These are phyloP conservation scores for Reutealis trisperma DNA, from an alignment of 345 rosid species.

Conservation along the genomic window DNA sequence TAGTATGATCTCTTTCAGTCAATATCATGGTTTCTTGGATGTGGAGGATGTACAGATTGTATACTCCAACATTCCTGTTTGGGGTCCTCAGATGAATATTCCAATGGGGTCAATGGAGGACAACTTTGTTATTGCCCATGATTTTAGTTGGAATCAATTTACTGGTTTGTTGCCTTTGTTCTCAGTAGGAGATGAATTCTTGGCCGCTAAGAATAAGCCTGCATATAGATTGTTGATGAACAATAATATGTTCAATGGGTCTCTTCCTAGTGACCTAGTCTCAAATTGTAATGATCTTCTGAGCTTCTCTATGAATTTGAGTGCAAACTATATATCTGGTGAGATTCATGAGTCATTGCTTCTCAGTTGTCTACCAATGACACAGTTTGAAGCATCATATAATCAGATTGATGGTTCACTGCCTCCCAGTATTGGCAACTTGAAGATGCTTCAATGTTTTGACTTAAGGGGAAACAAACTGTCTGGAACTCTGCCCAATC, in stretches of 20 bases:
- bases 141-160: conserved; percentile 61
- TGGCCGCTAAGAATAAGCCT: conserved; percentile 24
- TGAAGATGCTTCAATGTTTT: conserved; percentile 46
- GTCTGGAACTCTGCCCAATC: conserved; percentile 52
- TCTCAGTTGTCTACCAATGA: conserved; percentile 36
- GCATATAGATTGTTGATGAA: conserved; percentile 52
- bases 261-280: conserved; percentile 38
- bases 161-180: conserved; percentile 50
- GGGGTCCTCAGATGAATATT: conserved; percentile 35
- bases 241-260: conserved; percentile 48
- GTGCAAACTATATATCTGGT: conserved; percentile 45
- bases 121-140: conserved; percentile 40
- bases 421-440: conserved; percentile 48
- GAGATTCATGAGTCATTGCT: conserved; percentile 27
- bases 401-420: conserved; percentile 55
- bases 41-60: conserved; percentile 40
- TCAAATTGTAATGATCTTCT: conserved; percentile 38
- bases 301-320: conserved; percentile 53
- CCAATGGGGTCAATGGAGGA: conserved; percentile 15
- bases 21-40: conserved; percentile 18
- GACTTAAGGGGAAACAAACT: conserved; percentile 53
- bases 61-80: conserved; percentile 29
- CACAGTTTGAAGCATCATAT: conserved; percentile 50
- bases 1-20: conserved; percentile 32
- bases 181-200: conserved; percentile 38